These are phyloP conservation scores for Aegilops bicornis DNA, from an alignment of 176 grass and related monocot species.

Conservation along the genomic window DNA sequence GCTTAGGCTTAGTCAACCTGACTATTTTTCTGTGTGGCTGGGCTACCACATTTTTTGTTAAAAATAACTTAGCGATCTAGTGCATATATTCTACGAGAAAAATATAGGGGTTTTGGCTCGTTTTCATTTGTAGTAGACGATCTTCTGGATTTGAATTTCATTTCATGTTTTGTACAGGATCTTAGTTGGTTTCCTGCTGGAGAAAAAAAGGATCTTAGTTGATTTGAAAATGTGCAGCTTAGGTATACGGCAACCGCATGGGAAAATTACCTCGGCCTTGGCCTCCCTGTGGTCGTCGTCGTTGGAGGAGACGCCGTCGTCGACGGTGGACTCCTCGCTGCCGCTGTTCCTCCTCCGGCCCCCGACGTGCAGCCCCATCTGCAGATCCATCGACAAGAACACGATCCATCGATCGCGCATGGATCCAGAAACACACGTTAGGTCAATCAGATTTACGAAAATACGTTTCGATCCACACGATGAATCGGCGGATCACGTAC, in stretches of 20 bases:
- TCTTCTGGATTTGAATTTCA: not conserved
- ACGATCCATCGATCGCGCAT: not conserved
- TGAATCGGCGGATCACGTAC: slow-evolving; percentile 16
- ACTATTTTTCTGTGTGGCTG: too few species aligned
- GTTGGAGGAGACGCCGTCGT: slow-evolving; percentile 49
- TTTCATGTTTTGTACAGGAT: not conserved
- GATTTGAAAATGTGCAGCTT: not conserved
- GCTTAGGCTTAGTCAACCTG: too few species aligned
- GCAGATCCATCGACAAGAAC: not conserved
- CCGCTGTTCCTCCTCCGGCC: slow-evolving; percentile 51
- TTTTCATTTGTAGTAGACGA: not conserved
- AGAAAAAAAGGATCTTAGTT: too few species aligned
- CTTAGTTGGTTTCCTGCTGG: not conserved
- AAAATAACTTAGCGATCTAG: too few species aligned
- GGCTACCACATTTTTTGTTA: too few species aligned
- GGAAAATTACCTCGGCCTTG: slow-evolving; percentile 46
- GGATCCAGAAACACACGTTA: not conserved
- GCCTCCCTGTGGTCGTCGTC: slow-evolving; percentile 36
- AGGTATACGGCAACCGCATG: too few species aligned
- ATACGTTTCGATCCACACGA: not conserved
- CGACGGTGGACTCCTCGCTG: slow-evolving; percentile 74
- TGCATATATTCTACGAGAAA: too few species aligned
- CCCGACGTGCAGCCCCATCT: slow-evolving; percentile 47
- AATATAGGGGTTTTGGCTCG: too few species aligned
- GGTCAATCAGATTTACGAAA: not conserved